phyloP scores from a whole-genome alignment of 2,329 filamentous ascomycete genomes.

The Microascus cirrosus region DNA sequence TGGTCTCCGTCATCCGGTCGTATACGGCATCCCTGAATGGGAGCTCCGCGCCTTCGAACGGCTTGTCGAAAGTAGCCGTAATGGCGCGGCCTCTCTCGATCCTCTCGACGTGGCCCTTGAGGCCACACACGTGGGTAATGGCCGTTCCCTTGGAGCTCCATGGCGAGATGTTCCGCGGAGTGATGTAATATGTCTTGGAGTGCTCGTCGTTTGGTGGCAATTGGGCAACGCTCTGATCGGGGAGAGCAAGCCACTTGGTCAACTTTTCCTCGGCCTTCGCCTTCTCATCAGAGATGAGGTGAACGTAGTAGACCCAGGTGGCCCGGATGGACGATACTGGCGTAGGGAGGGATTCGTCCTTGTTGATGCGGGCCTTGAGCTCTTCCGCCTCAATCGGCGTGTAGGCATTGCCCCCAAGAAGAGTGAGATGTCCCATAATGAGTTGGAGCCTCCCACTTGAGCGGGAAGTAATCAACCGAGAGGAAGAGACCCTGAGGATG shows the following conservation, averaged over 20 bases:
- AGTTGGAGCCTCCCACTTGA: not conserved
- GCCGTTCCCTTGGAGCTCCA: constrained; percentile 96
- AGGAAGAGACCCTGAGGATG: not conserved
- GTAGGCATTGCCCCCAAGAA: constrained; percentile 37
- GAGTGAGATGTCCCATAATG: constrained; percentile 15
- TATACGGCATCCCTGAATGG: constrained; percentile 61
- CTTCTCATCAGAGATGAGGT: constrained; percentile 37
- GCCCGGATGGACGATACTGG: constrained; percentile 38
- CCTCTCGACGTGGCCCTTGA: constrained; percentile 58
- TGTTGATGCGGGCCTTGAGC: constrained; percentile 32
- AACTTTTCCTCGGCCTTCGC: constrained; percentile 21
- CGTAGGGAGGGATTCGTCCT: constrained; percentile 18
- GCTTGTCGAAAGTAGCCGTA: constrained; percentile 49
- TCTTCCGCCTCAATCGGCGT: constrained; percentile 30
- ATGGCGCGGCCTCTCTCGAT: constrained; percentile 82
- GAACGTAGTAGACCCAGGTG: constrained; percentile 56
- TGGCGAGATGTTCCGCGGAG: constrained; percentile 79
- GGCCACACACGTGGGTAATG: constrained; percentile 83
- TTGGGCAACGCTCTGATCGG: constrained; percentile 3
- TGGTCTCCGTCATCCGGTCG: constrained; percentile 91
- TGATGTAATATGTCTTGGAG: constrained; percentile 56
- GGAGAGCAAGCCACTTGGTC: constrained; percentile 10
- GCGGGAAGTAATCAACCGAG: not conserved
- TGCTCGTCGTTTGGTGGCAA: constrained; percentile 24
- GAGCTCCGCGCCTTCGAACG: constrained; percentile 32